A percentile compares a stretch with the other conserved stretches of the same genome.
These are phyloP conservation scores for Dactylis glomerata DNA, from an alignment of 176 grass and related monocot species.

Conservation along the genomic window DNA sequence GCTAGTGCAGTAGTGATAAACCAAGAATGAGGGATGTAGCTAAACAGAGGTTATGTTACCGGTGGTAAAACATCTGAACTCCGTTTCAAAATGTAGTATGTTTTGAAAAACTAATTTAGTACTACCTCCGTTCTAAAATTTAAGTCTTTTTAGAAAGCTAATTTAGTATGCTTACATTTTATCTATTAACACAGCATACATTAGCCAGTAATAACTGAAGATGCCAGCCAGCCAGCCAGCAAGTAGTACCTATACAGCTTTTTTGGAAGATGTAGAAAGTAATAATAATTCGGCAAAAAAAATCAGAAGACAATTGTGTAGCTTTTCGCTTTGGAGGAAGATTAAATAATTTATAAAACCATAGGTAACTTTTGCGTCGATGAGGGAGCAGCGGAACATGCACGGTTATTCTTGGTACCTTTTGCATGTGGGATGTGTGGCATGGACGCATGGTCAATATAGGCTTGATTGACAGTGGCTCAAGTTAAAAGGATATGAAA, in stretches of 20 bases:
- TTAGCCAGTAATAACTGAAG: neutral
- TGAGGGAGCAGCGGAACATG: conserved; percentile 12
- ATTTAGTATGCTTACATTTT: too few relatives aligned
- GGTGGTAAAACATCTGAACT: neutral
- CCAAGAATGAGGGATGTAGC: neutral
- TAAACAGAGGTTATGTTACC: neutral
- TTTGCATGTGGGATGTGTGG: conserved; percentile 29
- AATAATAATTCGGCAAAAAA: neutral
- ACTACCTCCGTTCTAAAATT: too few relatives aligned
- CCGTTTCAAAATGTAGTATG: too few relatives aligned
- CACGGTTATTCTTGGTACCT: conserved; percentile 5
- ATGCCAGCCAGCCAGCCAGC: neutral
- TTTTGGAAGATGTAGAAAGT: neutral
- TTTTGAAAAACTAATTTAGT: too few relatives aligned
- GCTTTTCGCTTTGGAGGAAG: neutral
- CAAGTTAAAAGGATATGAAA: neutral
- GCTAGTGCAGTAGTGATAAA: neutral
- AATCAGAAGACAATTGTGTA: neutral
- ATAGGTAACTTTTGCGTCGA: conserved; percentile 17
- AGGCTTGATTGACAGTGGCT: neutral
- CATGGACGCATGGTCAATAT: conserved; percentile 20
- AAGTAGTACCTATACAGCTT: neutral
- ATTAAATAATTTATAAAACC: neutral
- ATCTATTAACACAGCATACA: neutral
- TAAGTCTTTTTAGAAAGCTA: too few relatives aligned